phyloP scores from a whole-genome alignment of 23 red algal species.

The Gracilaria gracilis region DNA sequence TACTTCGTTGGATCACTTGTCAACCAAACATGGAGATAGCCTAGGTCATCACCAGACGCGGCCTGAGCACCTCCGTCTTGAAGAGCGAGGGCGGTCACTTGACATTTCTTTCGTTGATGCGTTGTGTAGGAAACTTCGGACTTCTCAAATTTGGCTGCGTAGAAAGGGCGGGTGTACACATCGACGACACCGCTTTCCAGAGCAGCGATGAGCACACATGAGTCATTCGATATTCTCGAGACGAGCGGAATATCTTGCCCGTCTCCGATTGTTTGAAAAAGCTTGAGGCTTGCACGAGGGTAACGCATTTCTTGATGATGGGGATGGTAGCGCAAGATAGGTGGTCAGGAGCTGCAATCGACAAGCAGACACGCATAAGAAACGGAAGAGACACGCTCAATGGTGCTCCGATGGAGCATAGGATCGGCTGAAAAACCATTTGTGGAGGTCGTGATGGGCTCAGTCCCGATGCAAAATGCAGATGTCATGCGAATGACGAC shows the following conservation, averaged over 20 bases:
- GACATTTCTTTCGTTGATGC: neutral
- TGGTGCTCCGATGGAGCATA: neutral
- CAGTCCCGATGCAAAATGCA: neutral
- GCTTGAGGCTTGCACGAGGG: neutral
- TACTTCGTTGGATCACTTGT: neutral
- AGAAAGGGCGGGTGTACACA: slow-evolving; percentile 10
- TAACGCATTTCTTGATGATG: neutral
- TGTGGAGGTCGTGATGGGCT: neutral
- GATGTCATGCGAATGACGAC: neutral
- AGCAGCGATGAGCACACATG: slow-evolving; percentile 16
- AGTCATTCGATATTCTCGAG: slow-evolving; percentile 29
- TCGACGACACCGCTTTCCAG: neutral
- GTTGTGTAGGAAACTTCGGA: neutral
- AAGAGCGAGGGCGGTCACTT: slow-evolving; percentile 9
- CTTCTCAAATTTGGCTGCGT: neutral
- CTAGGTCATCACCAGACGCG: slow-evolving; percentile 1
- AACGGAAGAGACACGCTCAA: neutral
- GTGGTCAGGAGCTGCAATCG: neutral
- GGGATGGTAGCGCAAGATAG: neutral
- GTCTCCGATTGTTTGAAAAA: slow-evolving; percentile 19
- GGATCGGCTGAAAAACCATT: neutral
- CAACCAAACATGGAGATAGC: slow-evolving; percentile 16
- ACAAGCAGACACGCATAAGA: neutral
- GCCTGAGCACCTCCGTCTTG: slow-evolving; percentile 35
- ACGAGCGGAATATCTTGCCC: neutral